Evolutionary conservation across 352 stramenopile species (phyloP).

Genomic region (Phytophthora uliginosa): DNA sequence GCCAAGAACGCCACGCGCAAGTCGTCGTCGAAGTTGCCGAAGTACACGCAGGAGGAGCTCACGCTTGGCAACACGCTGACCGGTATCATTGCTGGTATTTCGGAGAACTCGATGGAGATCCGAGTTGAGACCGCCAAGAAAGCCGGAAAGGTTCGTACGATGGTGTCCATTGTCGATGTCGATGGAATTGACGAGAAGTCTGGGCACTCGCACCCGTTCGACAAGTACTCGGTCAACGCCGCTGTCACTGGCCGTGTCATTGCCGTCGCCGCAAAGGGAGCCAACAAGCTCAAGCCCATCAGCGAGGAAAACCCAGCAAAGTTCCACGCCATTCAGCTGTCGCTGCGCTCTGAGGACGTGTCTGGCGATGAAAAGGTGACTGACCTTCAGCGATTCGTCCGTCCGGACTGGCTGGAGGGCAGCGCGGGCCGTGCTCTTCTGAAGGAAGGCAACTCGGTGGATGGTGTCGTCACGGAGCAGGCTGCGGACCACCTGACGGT

Average conservation of each 20-base stretch:
- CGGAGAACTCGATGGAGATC: conserved; percentile 87
- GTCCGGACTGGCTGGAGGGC: conserved; percentile 82
- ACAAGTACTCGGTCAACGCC: conserved; percentile 82
- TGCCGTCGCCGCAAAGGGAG: conserved; percentile 73
- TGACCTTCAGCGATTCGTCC: conserved; percentile 55
- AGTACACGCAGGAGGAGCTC: conserved; percentile 75
- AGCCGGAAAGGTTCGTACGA: conserved; percentile 77
- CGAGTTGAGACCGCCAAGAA: conserved; percentile 83
- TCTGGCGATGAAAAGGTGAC: conserved; percentile 42
- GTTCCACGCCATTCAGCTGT: conserved; percentile 80
- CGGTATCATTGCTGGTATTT: conserved; percentile 79
- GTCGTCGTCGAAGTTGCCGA: conserved; percentile 63
- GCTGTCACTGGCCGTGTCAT: conserved; percentile 78
- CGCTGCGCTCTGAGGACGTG: conserved; percentile 67
- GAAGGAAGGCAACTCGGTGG: conserved; percentile 56
- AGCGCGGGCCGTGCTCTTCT: conserved; percentile 80
- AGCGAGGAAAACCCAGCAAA: conserved; percentile 79
- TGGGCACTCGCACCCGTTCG: conserved; percentile 75
- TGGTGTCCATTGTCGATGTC: conserved; percentile 89
- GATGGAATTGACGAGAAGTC: conserved; percentile 54
- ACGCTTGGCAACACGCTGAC: conserved; percentile 74
- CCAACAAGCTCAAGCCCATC: conserved; percentile 90
- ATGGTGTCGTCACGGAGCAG: conserved; percentile 83
- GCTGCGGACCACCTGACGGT: conserved; percentile 62
- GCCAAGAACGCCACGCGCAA: conserved; percentile 42